Conservation (phyloP, 805 yeast species). For the Candida orba region DNA sequence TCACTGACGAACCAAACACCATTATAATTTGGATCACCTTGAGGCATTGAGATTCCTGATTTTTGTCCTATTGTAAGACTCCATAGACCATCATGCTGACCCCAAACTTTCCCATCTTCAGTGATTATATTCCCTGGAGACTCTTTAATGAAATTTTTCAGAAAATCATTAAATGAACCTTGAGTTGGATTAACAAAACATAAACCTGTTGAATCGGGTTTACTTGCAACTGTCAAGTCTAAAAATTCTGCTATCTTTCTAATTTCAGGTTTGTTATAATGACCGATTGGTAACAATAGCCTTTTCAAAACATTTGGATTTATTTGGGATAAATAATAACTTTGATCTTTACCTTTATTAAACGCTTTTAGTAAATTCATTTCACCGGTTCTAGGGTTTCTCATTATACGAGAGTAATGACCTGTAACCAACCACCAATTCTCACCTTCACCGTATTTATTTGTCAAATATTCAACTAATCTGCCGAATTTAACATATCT, state of each 20-base stretch:
- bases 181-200: conserved; percentile 73
- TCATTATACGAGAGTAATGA: conserved; percentile 58
- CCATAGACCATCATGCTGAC: conserved; percentile 84
- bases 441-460: conserved; percentile 26
- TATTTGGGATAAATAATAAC: conserved; percentile 78
- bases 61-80: conserved; percentile 92
- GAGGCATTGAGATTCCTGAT: conserved; percentile 73
- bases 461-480: conserved; percentile 48
- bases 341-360: conserved; percentile 72
- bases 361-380: conserved; percentile 49
- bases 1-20: conserved; percentile 88
- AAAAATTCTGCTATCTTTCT: conserved; percentile 54
- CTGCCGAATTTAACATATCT: conserved; percentile 80
- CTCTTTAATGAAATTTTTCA: conserved; percentile 65
- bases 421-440: conserved; percentile 89
- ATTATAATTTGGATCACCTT: conserved; percentile 63
- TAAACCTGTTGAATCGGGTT: conserved; percentile 90
- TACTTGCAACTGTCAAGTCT: conserved; percentile 55
- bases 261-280: conserved; percentile 65
- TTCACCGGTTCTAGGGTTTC: conserved; percentile 25
- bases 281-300: conserved; percentile 76
- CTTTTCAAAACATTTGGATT: conserved; percentile 36
- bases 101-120: conserved; percentile 68
- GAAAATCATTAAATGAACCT: conserved; percentile 66
- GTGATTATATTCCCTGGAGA: conserved; percentile 78